Evolutionary conservation across 2,329 filamentous ascomycete genomes (phyloP).

Genomic region (Fusarium sambucinum): DNA sequence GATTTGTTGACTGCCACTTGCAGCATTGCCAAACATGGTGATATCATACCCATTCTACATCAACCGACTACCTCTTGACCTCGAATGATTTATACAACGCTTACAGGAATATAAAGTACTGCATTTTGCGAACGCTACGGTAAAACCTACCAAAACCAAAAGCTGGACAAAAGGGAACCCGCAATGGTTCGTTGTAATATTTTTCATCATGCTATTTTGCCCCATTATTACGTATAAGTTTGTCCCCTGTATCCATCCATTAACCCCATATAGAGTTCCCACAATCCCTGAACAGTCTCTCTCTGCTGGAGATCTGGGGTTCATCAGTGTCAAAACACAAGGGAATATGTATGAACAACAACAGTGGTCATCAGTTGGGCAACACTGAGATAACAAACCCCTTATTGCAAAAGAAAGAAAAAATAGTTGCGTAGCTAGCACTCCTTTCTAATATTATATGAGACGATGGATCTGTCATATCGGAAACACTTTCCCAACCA

Average conservation of each 20-base stretch:
- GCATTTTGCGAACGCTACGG: neutral
- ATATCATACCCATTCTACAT: neutral
- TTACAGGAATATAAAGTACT: neutral
- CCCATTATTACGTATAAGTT: conserved; percentile 44
- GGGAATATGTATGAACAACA: neutral
- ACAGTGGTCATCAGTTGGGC: neutral
- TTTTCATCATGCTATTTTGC: conserved; percentile 37
- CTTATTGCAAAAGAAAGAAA: neutral
- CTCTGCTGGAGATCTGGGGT: neutral
- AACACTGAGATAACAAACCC: neutral
- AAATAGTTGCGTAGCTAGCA: neutral
- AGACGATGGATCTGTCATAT: neutral
- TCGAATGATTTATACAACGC: neutral
- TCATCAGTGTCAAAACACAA: neutral
- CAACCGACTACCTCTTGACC: neutral
- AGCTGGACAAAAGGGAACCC: neutral
- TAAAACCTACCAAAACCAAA: conserved; percentile 1
- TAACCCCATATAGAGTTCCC: conserved; percentile 10
- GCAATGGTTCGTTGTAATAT: conserved; percentile 24
- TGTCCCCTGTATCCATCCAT: conserved; percentile 11
- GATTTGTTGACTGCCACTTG: conserved; percentile 2
- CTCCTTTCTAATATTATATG: neutral
- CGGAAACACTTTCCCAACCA: conserved; percentile 2
- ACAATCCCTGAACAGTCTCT: conserved; percentile 1
- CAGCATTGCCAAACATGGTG: neutral